A percentile compares a stretch with the other conserved stretches of the same genome.
Conservation (phyloP, 2,329 filamentous ascomycete genomes). For the Trichoderma atrobrunneum region DNA sequence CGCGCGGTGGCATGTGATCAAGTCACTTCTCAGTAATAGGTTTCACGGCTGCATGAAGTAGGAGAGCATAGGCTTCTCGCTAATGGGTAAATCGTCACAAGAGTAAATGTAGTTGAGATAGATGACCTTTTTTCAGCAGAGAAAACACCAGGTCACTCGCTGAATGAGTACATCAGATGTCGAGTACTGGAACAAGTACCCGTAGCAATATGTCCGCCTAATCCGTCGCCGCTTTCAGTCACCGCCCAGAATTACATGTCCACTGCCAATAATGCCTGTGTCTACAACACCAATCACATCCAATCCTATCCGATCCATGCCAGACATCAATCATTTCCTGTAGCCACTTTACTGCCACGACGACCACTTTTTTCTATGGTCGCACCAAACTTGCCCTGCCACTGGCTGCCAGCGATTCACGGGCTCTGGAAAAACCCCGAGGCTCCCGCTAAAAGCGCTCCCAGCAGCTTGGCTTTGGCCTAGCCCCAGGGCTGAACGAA, state of each 20-base stretch:
- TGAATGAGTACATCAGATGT: background rate
- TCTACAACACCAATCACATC: background rate
- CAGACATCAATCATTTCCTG: background rate
- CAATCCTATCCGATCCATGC: background rate
- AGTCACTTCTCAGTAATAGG: background rate
- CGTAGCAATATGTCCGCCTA: background rate
- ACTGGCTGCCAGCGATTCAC: background rate
- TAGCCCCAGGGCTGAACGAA: conserved; percentile 2
- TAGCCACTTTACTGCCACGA: background rate
- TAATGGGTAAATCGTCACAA: background rate
- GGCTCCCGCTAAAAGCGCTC: conserved; percentile 5
- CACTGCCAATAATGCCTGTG: background rate
- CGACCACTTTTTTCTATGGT: background rate
- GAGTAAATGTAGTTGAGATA: background rate
- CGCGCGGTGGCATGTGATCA: background rate
- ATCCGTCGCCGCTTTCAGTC: background rate
- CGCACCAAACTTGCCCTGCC: background rate
- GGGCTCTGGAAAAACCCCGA: conserved; percentile 16
- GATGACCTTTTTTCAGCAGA: background rate
- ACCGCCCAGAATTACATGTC: background rate
- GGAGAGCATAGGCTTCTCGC: background rate
- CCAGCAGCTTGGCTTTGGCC: background rate
- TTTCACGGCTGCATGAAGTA: background rate
- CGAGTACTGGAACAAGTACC: background rate
- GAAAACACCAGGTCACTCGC: background rate